Evolutionary conservation across 441 rosid genomes (phyloP).

Genomic region (Bocquillonia castaneifolia): DNA sequence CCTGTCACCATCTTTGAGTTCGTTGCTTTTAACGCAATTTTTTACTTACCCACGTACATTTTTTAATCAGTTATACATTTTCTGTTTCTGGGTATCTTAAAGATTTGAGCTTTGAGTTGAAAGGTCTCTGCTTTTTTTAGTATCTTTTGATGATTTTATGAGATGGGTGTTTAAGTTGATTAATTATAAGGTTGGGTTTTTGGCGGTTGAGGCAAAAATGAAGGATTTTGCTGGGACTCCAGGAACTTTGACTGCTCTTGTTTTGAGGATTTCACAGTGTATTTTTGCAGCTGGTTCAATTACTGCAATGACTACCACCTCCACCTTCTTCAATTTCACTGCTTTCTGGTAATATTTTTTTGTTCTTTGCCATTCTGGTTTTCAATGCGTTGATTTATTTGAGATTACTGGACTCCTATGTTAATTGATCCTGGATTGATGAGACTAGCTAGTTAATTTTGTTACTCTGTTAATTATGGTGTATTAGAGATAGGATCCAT

Average conservation of each 20-base stretch:
- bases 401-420: too few relatives aligned
- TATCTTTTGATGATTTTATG: conserved; percentile 8
- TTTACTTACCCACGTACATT: background rate
- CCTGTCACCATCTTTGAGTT: background rate
- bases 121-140: conserved; percentile 1
- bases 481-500: background rate
- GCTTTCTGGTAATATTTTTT: conserved; percentile 57
- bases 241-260: conserved; percentile 66
- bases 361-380: background rate
- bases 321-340: conserved; percentile 53
- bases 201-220: conserved; percentile 31
- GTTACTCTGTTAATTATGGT: background rate
- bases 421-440: too few relatives aligned
- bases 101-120: conserved; percentile 6
- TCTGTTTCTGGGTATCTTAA: conserved; percentile 18
- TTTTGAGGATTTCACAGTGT: conserved; percentile 63
- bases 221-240: conserved; percentile 81
- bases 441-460: too few relatives aligned
- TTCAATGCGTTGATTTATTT: background rate
- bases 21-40: background rate
- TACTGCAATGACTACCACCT: conserved; percentile 59
- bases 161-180: conserved; percentile 17
- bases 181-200: conserved; percentile 9
- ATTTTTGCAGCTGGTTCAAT: conserved; percentile 73
- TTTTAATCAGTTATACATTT: background rate